Evolutionary conservation across 139 green algal species (phyloP).

Genomic region (Chlamydomonas eustigma): DNA sequence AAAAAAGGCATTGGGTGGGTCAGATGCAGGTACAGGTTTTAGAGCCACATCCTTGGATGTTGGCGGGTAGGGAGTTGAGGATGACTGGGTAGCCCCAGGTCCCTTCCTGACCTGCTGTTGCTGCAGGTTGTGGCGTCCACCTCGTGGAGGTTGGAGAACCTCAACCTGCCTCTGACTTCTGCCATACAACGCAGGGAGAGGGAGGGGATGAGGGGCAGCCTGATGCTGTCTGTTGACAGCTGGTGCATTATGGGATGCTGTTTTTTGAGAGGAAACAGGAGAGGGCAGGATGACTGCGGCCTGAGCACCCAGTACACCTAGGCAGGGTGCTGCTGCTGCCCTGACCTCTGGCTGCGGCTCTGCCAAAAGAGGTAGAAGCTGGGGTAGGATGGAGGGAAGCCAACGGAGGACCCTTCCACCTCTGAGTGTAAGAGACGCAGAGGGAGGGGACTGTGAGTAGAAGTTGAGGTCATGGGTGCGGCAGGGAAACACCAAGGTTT

Average conservation of each 20-base stretch:
- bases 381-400: constrained; percentile 10
- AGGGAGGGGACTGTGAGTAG: neutral
- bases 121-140: too few relatives aligned
- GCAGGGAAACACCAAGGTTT: neutral
- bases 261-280: neutral
- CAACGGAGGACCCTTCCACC: neutral
- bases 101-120: too few relatives aligned
- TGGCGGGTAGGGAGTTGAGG: too few relatives aligned
- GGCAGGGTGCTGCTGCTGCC: neutral
- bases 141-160: too few relatives aligned
- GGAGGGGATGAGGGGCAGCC: neutral
- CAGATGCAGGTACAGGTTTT: neutral
- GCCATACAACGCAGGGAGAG: neutral
- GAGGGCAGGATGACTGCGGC: neutral
- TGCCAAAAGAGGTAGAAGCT: neutral
- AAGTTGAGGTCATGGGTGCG: neutral
- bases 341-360: constrained; percentile 1
- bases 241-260: neutral
- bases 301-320: neutral
- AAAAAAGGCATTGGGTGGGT: constrained; percentile 1
- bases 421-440: neutral
- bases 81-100: too few relatives aligned
- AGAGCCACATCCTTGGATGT: too few relatives aligned
- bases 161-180: too few relatives aligned
- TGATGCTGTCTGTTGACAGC: too few relatives aligned